Evolutionary conservation across 2,329 filamentous ascomycete genomes (phyloP).

Genomic region (Diplocarpon mali): DNA sequence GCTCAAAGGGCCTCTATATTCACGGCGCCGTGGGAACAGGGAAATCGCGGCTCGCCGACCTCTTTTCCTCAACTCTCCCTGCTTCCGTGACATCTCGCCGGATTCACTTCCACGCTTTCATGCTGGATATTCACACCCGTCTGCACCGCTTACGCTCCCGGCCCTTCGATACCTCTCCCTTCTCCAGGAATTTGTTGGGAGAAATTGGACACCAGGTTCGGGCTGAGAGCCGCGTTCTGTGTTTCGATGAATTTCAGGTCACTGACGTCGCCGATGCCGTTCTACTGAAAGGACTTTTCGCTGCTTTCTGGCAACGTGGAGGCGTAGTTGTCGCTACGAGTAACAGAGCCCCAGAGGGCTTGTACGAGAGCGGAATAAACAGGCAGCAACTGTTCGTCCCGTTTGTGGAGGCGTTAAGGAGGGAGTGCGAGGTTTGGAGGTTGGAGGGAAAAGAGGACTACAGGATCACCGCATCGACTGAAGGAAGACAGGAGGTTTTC

Average conservation of each 20-base stretch:
- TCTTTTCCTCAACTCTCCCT: constrained; percentile 7
- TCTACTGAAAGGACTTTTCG: constrained; percentile 8
- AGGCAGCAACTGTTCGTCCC: constrained; percentile 7
- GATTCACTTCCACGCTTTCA: constrained; percentile 10
- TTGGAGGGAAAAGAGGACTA: constrained; percentile 10
- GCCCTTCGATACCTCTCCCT: not conserved
- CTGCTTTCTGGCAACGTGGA: constrained; percentile 5
- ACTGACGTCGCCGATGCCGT: constrained; percentile 11
- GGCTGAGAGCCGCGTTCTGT: constrained; percentile 5
- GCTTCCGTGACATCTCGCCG: constrained; percentile 3
- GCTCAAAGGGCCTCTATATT: constrained; percentile 6
- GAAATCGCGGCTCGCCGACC: constrained; percentile 8
- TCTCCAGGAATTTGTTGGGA: constrained; percentile 2
- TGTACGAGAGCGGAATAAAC: constrained; percentile 11
- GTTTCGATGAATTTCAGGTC: constrained; percentile 11
- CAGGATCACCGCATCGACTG: constrained; percentile 1
- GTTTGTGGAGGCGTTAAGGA: constrained; percentile 6
- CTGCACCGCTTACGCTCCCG: constrained; percentile 4
- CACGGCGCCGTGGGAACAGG: constrained; percentile 6
- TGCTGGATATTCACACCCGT: constrained; percentile 11
- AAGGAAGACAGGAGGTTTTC: constrained; percentile 1
- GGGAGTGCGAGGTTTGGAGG: constrained; percentile 8
- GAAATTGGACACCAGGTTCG: constrained; percentile 4
- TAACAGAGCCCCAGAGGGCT: constrained; percentile 4
- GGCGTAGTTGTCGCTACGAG: constrained; percentile 6